Evolutionary conservation across 2,329 filamentous ascomycete species (phyloP).

Genomic region (Simplicillium aogashimaense): DNA sequence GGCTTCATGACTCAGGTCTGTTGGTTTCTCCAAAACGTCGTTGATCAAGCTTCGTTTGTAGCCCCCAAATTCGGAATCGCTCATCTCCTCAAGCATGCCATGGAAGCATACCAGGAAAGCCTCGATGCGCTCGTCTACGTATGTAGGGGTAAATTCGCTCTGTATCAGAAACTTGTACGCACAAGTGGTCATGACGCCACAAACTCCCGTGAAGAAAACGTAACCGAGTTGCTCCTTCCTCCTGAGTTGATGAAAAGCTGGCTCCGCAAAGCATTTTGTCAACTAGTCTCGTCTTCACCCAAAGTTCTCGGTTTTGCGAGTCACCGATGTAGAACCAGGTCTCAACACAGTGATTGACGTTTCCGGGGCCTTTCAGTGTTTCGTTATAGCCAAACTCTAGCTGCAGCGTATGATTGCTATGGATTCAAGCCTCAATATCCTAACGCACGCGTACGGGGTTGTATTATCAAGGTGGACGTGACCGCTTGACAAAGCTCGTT

Average conservation of each 20-base stretch:
- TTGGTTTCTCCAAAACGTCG: conserved; percentile 79
- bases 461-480: too few species aligned
- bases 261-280: conserved; percentile 89
- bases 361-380: conserved; percentile 72
- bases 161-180: conserved; percentile 88
- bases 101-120: conserved; percentile 65
- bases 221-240: conserved; percentile 98
- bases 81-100: conserved; percentile 62
- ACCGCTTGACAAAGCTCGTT: too few species aligned
- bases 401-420: too few species aligned
- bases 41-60: conserved; percentile 86
- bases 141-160: conserved; percentile 75
- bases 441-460: too few species aligned
- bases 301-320: conserved; percentile 55
- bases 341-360: conserved; percentile 81
- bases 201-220: conserved; percentile 77
- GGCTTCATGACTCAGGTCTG: conserved; percentile 82
- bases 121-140: conserved; percentile 81
- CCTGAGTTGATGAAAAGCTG: conserved; percentile 84
- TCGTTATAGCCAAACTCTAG: too few species aligned
- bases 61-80: conserved; percentile 72
- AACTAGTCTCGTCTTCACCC: conserved; percentile 71
- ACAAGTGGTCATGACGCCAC: conserved; percentile 62
- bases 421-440: too few species aligned
- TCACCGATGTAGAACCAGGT: conserved; percentile 65